Evolutionary conservation across 805 yeast genomes (phyloP).

Genomic region (Scheffersomyces stipitis): DNA sequence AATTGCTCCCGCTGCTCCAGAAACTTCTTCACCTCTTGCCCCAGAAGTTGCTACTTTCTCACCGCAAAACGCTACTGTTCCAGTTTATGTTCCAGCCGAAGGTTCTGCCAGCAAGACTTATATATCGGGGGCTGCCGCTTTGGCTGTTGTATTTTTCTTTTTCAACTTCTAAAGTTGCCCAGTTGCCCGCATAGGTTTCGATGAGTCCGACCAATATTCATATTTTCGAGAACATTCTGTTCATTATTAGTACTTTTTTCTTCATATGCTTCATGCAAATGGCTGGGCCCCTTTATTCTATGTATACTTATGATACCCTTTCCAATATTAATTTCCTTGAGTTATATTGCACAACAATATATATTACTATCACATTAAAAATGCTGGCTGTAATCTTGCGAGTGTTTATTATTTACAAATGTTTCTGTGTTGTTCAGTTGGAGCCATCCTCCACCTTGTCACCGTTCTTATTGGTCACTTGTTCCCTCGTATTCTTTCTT

Average conservation of each 20-base stretch:
- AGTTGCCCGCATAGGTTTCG: too few relatives aligned
- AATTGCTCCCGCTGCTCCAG: constrained; percentile 3
- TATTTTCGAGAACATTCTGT: too few relatives aligned
- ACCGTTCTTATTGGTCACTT: constrained; percentile 8
- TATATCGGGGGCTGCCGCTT: constrained; percentile 8
- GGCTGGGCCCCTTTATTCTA: too few relatives aligned
- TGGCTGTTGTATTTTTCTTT: constrained; percentile 9
- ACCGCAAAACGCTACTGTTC: constrained; percentile 5
- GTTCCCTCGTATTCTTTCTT: constrained; percentile 38
- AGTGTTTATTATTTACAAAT: background rate
- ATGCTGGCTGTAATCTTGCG: too few relatives aligned
- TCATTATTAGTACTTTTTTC: too few relatives aligned
- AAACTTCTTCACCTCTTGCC: background rate
- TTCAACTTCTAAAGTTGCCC: constrained; percentile 9
- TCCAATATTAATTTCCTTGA: too few relatives aligned
- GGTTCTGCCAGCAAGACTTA: constrained; percentile 8
- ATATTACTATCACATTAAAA: too few relatives aligned
- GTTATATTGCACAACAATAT: too few relatives aligned
- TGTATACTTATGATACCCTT: too few relatives aligned
- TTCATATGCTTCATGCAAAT: too few relatives aligned
- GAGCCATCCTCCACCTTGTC: constrained; percentile 14
- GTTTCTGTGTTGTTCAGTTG: background rate
- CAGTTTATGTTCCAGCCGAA: constrained; percentile 7
- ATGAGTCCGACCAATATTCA: too few relatives aligned
- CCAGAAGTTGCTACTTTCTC: too few relatives aligned